A percentile compares a stretch with the other conserved stretches of the same genome.
Evolutionary conservation across 208 protist genomes (phyloP).

Genomic region (Leptomonas seymouri): DNA sequence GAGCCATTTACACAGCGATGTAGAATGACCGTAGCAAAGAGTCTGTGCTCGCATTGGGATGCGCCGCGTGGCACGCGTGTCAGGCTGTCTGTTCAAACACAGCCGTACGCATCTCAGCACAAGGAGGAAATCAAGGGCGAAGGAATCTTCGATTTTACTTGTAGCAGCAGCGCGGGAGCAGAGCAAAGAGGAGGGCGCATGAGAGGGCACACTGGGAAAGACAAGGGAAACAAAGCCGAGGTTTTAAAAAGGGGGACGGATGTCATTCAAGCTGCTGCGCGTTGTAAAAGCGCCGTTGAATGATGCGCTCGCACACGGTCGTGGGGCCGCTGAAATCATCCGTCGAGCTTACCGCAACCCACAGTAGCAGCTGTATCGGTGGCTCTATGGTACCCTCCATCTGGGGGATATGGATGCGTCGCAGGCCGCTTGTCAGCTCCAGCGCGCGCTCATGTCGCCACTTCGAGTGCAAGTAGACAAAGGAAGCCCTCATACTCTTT

Average conservation of each 20-base stretch:
- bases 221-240: neutral
- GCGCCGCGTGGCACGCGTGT: too few species aligned
- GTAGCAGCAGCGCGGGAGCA: too few species aligned
- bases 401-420: slow-evolving; percentile 24
- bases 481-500: slow-evolving; percentile 37
- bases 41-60: too few species aligned
- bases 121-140: too few species aligned
- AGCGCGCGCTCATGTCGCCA: slow-evolving; percentile 35
- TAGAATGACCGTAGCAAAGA: too few species aligned
- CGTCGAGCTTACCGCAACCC: slow-evolving; percentile 25
- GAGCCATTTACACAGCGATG: too few species aligned
- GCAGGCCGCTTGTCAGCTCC: slow-evolving; percentile 19
- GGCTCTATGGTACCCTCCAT: neutral
- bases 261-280: slow-evolving; percentile 28
- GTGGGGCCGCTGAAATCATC: slow-evolving; percentile 20
- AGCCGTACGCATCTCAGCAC: too few species aligned
- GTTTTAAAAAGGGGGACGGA: neutral
- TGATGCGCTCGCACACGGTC: slow-evolving; percentile 16
- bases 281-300: slow-evolving; percentile 41
- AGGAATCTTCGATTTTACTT: too few species aligned
- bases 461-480: slow-evolving; percentile 32
- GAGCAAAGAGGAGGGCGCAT: too few species aligned
- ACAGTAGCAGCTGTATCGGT: slow-evolving; percentile 46
- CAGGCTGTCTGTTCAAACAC: too few species aligned
- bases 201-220: too few species aligned